phyloP scores from a whole-genome alignment of 2,329 filamentous ascomycete genomes.

The Diplodia sapinea region DNA sequence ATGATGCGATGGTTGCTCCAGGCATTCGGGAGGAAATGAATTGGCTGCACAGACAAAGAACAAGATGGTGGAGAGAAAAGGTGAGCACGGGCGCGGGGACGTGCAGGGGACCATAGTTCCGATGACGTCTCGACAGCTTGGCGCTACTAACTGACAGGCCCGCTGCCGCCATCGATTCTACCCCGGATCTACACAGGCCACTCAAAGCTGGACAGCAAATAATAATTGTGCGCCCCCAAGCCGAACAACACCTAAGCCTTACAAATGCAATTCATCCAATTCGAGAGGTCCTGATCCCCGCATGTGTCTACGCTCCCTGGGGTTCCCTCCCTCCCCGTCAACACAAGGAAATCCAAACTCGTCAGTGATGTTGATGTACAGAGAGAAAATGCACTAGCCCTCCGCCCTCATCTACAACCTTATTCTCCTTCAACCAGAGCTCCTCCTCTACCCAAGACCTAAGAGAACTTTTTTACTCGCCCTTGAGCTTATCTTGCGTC shows the following conservation, averaged over 20 bases:
- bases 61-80: not conserved
- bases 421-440: not conserved
- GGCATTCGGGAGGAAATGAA: constrained; percentile 9
- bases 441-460: constrained; percentile 9
- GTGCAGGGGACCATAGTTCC: not conserved
- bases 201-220: not conserved
- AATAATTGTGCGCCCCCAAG: not conserved
- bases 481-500: constrained; percentile 70
- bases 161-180: not conserved
- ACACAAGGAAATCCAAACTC: constrained; percentile 17
- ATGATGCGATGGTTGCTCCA: constrained; percentile 8
- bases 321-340: not conserved
- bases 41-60: not conserved
- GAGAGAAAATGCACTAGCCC: constrained; percentile 28
- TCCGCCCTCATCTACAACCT: constrained; percentile 16
- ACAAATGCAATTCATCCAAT: constrained; percentile 28
- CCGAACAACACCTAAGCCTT: constrained; percentile 16
- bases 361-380: constrained; percentile 24
- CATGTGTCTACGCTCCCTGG: constrained; percentile 24
- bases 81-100: not conserved
- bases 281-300: constrained; percentile 19
- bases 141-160: constrained; percentile 13
- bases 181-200: not conserved
- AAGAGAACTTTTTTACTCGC: constrained; percentile 54
- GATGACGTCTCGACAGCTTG: constrained; percentile 26